phyloP scores from a whole-genome alignment of 2,329 filamentous ascomycete species.

The Nothopassalora personata region DNA sequence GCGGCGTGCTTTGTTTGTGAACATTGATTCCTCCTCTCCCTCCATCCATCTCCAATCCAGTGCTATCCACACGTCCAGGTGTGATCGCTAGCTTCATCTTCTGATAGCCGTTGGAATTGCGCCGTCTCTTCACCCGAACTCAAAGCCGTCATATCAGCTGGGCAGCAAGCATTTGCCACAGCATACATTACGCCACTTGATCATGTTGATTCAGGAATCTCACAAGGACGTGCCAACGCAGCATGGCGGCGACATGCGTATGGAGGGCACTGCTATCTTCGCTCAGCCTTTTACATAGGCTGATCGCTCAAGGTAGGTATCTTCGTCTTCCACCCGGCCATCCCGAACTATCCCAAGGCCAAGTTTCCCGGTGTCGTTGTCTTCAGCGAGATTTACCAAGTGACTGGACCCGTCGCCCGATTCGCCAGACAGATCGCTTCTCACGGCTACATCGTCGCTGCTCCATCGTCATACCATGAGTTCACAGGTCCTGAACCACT shows the following conservation, averaged over 20 bases:
- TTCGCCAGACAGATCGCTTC: slow-evolving; percentile 89
- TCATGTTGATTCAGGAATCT: slow-evolving; percentile 56
- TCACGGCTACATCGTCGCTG: slow-evolving; percentile 88
- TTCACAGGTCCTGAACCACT: slow-evolving; percentile 81
- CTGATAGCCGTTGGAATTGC: neutral
- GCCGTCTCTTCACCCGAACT: neutral
- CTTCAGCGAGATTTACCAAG: slow-evolving; percentile 95
- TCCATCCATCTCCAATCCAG: neutral
- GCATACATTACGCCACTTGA: slow-evolving; percentile 13
- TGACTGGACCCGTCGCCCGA: slow-evolving; percentile 82
- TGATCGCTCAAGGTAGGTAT: slow-evolving; percentile 56
- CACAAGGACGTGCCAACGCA: slow-evolving; percentile 56
- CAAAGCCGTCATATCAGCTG: neutral
- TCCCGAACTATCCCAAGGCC: slow-evolving; percentile 81
- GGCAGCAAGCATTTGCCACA: neutral
- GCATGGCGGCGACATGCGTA: slow-evolving; percentile 57
- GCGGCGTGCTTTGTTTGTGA: neutral
- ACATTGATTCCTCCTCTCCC: neutral
- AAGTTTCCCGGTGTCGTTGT: slow-evolving; percentile 83
- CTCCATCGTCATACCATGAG: slow-evolving; percentile 87
- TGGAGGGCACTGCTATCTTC: slow-evolving; percentile 6
- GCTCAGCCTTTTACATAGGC: slow-evolving; percentile 18
- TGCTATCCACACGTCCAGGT: neutral
- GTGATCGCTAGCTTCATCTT: neutral
- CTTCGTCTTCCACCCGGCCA: slow-evolving; percentile 80